Base-by-base conservation (phyloP, 1,284 basidiomycete genomes). In the Hemileia vastatrix region DNA sequence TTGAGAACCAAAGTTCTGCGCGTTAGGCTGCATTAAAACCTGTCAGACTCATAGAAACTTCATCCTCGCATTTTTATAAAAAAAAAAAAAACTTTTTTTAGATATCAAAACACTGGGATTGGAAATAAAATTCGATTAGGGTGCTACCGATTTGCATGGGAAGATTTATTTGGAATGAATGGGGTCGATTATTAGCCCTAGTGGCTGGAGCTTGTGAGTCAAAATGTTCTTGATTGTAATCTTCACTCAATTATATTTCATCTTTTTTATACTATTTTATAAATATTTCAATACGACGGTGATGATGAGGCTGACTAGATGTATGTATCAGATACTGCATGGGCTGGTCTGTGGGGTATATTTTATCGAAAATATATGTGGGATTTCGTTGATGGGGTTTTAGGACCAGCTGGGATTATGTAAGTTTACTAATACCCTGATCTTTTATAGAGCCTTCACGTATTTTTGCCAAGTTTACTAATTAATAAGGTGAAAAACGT, bases 321-420 rank as follows among this genome's bases (percentile, higher is more conserved):
- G n/a, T n/a, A n/a, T n/a, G 31, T 47, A 31, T 13, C 65, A 90
- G 88, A 88, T 75, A 82, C 84, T 61, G 78, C 88, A 3, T 90
- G 87, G 88, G 83, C 86, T 21, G 78, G 81, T 33, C 85, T 87
- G 76, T 90, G 81, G 78, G 88, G 83, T 19, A 76, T 90, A 11
- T 79, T 87, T 68, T 90, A 83, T 78, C 86, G 88, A 76, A 91
- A 92, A 77, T 91, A 88, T 81, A 89, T 91, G 78, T 91, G 86
- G 84, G 90, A 92, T 55, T 75, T 78, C 64, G 66, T 76, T 36
- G 74, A 70, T 13, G 74, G 68, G n/a, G 45, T 52, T 18, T 43
- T 60, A 27, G 57, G 57, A 5, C 57, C 57, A 18, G 50, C 27
- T 36, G 57, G 57, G 1, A 60, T 47, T 19, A 53, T 60, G 57